Conservation (phyloP, 1,284 basidiomycete species). For the Volvariella surrecta region DNA sequence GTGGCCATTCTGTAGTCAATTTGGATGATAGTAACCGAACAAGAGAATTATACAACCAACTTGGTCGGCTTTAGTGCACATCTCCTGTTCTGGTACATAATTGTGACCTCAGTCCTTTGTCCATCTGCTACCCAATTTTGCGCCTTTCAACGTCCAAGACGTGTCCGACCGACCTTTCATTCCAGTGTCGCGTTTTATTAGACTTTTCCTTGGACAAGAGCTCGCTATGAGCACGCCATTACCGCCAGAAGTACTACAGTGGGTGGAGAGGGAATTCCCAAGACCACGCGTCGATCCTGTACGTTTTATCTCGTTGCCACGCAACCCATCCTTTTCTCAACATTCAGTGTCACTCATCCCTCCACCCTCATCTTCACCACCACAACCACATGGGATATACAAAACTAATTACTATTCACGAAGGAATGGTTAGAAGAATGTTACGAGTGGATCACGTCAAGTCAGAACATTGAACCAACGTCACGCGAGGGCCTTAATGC, state of each 20-base stretch:
- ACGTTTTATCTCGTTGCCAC: slow-evolving; percentile 12
- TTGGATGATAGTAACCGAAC: too few species aligned
- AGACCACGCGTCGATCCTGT: slow-evolving; percentile 50
- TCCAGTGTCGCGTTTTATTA: too few species aligned
- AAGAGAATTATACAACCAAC: too few species aligned
- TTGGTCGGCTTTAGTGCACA: too few species aligned
- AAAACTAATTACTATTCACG: too few species aligned
- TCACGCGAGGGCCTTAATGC: slow-evolving; percentile 29
- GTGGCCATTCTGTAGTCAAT: too few species aligned
- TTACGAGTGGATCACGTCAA: slow-evolving; percentile 49
- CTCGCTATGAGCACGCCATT: slow-evolving; percentile 3
- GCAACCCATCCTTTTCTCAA: background rate
- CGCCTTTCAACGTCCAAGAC: too few species aligned
- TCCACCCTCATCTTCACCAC: slow-evolving; percentile 5
- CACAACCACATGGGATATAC: background rate
- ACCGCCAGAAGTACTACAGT: slow-evolving; percentile 25
- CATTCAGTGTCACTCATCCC: background rate
- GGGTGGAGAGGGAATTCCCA: slow-evolving; percentile 40
- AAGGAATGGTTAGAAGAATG: slow-evolving; percentile 72
- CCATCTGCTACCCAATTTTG: too few species aligned
- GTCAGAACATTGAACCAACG: slow-evolving; percentile 37
- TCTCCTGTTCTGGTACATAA: too few species aligned
- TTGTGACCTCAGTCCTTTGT: too few species aligned
- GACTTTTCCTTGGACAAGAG: slow-evolving; percentile 2
- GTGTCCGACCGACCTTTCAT: too few species aligned